phyloP scores from a whole-genome alignment of 1,284 basidiomycete genomes.

The Bjerkandera adusta region DNA sequence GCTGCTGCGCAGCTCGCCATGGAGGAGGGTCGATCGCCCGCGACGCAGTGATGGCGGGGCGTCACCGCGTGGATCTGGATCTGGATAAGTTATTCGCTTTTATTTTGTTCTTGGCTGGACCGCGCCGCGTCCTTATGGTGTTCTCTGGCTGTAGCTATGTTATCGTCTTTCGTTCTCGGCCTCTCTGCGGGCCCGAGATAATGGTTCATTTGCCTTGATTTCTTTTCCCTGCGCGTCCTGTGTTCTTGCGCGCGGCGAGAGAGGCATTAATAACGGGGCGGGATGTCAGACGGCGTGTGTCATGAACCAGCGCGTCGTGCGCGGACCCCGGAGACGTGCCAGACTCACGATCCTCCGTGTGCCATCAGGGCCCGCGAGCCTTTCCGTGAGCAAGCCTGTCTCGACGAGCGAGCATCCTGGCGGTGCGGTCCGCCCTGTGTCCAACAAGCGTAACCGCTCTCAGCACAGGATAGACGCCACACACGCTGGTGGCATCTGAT shows the following conservation, averaged over 20 bases:
- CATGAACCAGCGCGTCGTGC: too few species aligned
- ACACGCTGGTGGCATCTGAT: too few species aligned
- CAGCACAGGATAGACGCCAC: too few species aligned
- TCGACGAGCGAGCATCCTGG: too few species aligned
- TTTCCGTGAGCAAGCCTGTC: too few species aligned
- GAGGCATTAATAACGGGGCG: neutral
- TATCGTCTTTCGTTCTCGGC: neutral
- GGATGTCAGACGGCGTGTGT: neutral
- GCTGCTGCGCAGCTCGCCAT: slow-evolving; percentile 14
- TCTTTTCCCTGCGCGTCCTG: neutral
- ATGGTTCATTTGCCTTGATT: neutral
- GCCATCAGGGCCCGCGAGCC: too few species aligned
- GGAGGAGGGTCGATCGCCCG: slow-evolving; percentile 22
- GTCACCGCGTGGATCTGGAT: neutral
- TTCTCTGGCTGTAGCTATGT: neutral
- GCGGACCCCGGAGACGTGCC: too few species aligned
- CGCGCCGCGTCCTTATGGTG: neutral
- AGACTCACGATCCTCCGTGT: too few species aligned
- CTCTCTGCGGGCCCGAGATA: neutral
- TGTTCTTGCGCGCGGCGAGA: neutral
- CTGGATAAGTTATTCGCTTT: neutral
- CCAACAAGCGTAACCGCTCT: too few species aligned
- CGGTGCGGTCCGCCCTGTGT: too few species aligned
- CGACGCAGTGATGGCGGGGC: slow-evolving; percentile 10
- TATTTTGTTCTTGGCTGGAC: neutral